Evolutionary conservation across 176 grass and related monocot genomes (phyloP).

Genomic region (Avena eriantha): DNA sequence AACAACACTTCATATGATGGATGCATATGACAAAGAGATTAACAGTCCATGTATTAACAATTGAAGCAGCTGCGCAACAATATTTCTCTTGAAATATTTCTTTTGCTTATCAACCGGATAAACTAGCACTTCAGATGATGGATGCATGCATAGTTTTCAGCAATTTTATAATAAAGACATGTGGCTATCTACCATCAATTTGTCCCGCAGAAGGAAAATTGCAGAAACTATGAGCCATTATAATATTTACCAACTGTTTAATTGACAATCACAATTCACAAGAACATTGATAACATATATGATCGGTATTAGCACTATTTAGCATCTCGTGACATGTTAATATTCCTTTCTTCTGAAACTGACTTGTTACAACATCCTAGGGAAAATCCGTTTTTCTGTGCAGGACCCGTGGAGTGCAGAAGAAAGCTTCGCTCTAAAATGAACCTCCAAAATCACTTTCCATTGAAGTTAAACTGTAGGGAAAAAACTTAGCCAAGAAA

Average conservation of each 20-base stretch:
- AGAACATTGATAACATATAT: not conserved
- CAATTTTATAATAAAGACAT: not conserved
- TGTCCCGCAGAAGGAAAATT: not conserved
- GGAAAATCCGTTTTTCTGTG: not conserved
- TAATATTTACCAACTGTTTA: not conserved
- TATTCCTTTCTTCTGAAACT: not conserved
- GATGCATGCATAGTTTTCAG: not conserved
- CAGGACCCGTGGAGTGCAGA: not conserved
- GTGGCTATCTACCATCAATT: not conserved
- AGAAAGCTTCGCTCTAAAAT: not conserved
- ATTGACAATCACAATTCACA: not conserved
- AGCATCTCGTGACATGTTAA: not conserved
- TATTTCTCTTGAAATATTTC: too few species aligned
- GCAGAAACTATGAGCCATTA: not conserved
- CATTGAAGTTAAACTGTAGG: not conserved
- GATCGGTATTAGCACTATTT: not conserved
- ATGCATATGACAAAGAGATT: too few species aligned
- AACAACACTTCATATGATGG: too few species aligned
- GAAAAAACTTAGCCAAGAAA: too few species aligned
- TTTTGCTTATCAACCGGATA: too few species aligned
- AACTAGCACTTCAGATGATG: not conserved
- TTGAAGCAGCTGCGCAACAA: too few species aligned
- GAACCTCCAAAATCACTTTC: not conserved
- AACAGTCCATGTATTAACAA: too few species aligned
- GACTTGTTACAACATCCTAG: not conserved